phyloP scores from a whole-genome alignment of 345 rosid species.

The Citrus maxima region DNA sequence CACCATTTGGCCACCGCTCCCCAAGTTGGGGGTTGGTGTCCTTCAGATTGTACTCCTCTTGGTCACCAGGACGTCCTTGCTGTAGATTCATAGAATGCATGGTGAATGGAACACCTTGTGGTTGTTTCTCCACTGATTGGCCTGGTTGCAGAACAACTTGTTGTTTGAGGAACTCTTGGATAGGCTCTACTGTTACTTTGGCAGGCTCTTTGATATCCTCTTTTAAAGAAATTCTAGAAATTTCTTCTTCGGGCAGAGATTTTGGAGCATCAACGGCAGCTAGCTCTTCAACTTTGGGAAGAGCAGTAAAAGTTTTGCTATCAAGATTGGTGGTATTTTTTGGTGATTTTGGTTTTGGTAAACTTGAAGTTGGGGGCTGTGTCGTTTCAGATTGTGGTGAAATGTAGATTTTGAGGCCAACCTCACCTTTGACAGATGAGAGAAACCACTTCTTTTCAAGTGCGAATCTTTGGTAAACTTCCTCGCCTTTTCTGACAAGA shows the following conservation, averaged over 20 bases:
- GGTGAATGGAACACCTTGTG: constrained; percentile 32
- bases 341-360: constrained; percentile 5
- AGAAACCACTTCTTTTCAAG: constrained; percentile 44
- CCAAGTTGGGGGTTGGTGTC: constrained; percentile 69
- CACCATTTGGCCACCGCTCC: constrained; percentile 60
- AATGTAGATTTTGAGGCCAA: constrained; percentile 44
- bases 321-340: constrained; percentile 14
- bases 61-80: constrained; percentile 24
- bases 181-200: constrained; percentile 13
- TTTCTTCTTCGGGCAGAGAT: constrained; percentile 19
- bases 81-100: constrained; percentile 31
- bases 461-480: constrained; percentile 44
- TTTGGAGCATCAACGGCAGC: neutral
- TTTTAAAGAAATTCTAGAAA: constrained; percentile 6
- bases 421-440: constrained; percentile 50
- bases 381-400: constrained; percentile 22
- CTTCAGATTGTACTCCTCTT: constrained; percentile 59
- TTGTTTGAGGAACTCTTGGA: constrained; percentile 27
- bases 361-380: constrained; percentile 1
- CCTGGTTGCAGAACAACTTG: constrained; percentile 34
- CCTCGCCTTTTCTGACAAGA: constrained; percentile 45
- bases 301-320: constrained; percentile 9
- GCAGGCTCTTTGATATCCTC: constrained; percentile 5
- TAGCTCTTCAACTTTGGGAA: constrained; percentile 22
- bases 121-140: constrained; percentile 14